Base-by-base conservation (phyloP, 140 eudicot genomes). In the Stevia rebaudiana region DNA sequence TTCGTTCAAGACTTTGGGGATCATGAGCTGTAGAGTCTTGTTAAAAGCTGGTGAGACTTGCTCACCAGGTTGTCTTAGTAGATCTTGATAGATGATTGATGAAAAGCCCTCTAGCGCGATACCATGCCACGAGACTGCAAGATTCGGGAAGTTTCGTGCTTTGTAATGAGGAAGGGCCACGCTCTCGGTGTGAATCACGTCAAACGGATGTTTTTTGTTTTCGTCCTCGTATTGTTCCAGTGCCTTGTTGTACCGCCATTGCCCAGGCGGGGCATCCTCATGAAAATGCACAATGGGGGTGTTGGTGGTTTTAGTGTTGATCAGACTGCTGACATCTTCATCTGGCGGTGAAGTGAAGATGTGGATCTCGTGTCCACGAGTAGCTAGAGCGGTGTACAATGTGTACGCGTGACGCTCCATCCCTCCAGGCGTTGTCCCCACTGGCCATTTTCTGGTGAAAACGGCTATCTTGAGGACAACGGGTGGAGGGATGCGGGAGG, bases 341-440 rank as follows among this genome's bases (percentile, higher is more conserved):
- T 50, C 11, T 17, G 79, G 72, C 0, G 97, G 97, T 4, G 97
- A 90, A 25, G 95, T 90, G 79, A 86, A 90, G 64, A 90, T 65
- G 46, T 86, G 97, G 31, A 90, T 80, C 54, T 71, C 70, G 2
- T 90, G 97, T 0, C 94, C 90, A 0, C 87, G 88, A 3, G 57
- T 30, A 5, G 94, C 89, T 13, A 90, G 65, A 42, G 89, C 81
- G 0, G 77, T 90, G 69, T 86, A 83, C 23, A 90, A 74, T 4
- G 94, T 86, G 57, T 83, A 73, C 1, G 97, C 95, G 15, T 90
- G 95, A 12, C 95, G 95, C 72, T 90, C 97, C 97, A 90, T 90
- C 53, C 97, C 97, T 10, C 97, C 97, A 0, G 97, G 95, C 11
- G 74, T 57, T 57, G 90, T 54, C 53, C 83, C 77, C 0, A 72